Conservation (phyloP, 257 asterid species). For the Rhazya stricta region DNA sequence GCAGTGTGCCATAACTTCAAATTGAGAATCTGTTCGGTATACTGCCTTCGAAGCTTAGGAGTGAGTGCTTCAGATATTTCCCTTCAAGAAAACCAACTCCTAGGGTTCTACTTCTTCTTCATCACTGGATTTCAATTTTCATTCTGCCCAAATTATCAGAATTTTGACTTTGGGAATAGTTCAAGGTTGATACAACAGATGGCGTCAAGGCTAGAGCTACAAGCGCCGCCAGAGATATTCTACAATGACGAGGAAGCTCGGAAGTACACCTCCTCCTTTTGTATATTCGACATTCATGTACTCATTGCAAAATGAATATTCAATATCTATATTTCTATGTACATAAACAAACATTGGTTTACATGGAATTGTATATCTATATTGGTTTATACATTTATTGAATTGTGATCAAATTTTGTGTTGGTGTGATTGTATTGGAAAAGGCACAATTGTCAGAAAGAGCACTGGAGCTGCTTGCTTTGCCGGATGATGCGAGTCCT, state of each 20-base stretch:
- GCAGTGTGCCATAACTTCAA: background rate
- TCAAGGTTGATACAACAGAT: slow-evolving; percentile 19
- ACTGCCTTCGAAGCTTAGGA: background rate
- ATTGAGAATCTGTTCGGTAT: background rate
- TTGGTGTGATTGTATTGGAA: slow-evolving; percentile 4
- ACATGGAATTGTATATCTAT: no score
- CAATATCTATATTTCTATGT: background rate
- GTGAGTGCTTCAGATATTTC: no score
- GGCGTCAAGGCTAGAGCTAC: slow-evolving; percentile 87
- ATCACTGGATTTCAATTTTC: no score
- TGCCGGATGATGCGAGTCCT: slow-evolving; percentile 79
- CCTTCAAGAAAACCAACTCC: no score
- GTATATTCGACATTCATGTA: slow-evolving; percentile 89
- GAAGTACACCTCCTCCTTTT: slow-evolving; percentile 91
- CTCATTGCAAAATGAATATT: background rate
- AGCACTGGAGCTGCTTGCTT: slow-evolving; percentile 90
- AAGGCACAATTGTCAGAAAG: slow-evolving; percentile 84
- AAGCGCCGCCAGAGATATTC: slow-evolving; percentile 95
- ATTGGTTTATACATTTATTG: background rate
- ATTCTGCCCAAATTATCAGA: no score
- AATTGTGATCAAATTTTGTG: slow-evolving; percentile 6
- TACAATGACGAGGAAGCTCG: slow-evolving; percentile 93
- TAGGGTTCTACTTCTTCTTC: no score
- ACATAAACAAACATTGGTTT: background rate
- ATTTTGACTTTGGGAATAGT: no score